Evolutionary conservation across 768 basidiomycete species (phyloP).

Genomic region (Phanerochaete sordida): DNA sequence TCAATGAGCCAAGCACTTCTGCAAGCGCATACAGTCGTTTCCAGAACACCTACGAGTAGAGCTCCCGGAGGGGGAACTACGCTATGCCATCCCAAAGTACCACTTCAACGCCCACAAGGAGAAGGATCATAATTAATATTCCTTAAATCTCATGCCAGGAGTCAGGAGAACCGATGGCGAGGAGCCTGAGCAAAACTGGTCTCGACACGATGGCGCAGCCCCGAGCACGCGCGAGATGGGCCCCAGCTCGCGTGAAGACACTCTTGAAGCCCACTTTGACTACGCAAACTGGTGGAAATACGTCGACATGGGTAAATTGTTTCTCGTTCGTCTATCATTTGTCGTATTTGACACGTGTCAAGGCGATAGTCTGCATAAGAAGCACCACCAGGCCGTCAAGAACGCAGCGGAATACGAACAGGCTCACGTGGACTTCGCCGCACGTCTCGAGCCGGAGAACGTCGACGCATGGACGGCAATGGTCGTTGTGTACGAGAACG

Average conservation of each 20-base stretch:
- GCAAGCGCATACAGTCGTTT: not conserved
- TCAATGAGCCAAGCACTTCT: slow-evolving; percentile 17
- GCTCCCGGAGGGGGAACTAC: not conserved
- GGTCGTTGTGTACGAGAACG: slow-evolving; percentile 23
- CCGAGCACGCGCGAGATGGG: slow-evolving; percentile 36
- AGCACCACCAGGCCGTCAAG: not conserved
- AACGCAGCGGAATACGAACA: not conserved
- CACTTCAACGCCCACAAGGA: slow-evolving; percentile 34
- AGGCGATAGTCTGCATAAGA: no score
- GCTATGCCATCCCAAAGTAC: slow-evolving; percentile 32
- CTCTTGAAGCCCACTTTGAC: slow-evolving; percentile 33
- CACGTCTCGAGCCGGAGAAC: not conserved
- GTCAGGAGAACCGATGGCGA: slow-evolving; percentile 33
- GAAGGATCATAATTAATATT: slow-evolving; percentile 27
- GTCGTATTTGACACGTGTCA: no score
- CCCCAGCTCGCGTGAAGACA: slow-evolving; percentile 27
- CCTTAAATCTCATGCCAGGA: slow-evolving; percentile 27
- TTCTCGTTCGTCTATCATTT: not conserved
- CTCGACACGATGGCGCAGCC: slow-evolving; percentile 28
- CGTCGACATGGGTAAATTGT: slow-evolving; percentile 21
- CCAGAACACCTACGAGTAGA: slow-evolving; percentile 1
- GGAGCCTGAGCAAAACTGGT: slow-evolving; percentile 35
- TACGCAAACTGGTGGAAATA: slow-evolving; percentile 36
- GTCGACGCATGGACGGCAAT: slow-evolving; percentile 17
- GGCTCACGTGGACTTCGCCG: not conserved